Percentiles rank a stretch among this genome's conserved stretches.
phyloP scores from a whole-genome alignment of 1,139 yeast genomes.

The Yamadazyma sp. region DNA sequence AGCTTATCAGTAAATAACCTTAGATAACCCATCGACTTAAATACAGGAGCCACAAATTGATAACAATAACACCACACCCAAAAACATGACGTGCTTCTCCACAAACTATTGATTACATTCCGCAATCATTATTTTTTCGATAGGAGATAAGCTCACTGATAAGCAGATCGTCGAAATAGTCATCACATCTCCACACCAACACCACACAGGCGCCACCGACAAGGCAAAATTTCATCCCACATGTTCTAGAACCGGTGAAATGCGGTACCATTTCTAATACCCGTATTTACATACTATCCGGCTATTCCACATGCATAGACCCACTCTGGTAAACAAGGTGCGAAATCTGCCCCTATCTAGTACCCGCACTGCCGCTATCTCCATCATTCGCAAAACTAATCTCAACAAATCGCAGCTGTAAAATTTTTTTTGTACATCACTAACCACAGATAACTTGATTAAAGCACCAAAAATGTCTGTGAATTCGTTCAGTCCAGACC shows the following conservation, averaged over 20 bases:
- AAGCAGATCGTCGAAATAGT: background rate
- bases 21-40: too few species aligned
- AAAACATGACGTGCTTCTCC: too few species aligned
- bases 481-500: slow-evolving; percentile 18
- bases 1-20: too few species aligned
- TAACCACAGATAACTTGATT: background rate
- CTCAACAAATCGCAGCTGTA: background rate
- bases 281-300: too few species aligned
- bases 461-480: slow-evolving; percentile 8
- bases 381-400: background rate
- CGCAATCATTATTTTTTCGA: background rate
- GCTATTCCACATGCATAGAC: background rate
- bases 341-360: slow-evolving; percentile 2
- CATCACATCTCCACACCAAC: background rate
- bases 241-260: too few species aligned
- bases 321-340: too few species aligned
- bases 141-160: slow-evolving; percentile 1
- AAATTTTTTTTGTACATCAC: background rate
- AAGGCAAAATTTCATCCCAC: background rate
- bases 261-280: too few species aligned
- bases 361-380: background rate
- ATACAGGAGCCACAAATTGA: too few species aligned
- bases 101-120: background rate
- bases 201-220: background rate
- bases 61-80: too few species aligned